These are phyloP conservation scores for Podospora pseudoanserina DNA, from an alignment of 495 filamentous ascomycete genomes.

Conservation along the genomic window DNA sequence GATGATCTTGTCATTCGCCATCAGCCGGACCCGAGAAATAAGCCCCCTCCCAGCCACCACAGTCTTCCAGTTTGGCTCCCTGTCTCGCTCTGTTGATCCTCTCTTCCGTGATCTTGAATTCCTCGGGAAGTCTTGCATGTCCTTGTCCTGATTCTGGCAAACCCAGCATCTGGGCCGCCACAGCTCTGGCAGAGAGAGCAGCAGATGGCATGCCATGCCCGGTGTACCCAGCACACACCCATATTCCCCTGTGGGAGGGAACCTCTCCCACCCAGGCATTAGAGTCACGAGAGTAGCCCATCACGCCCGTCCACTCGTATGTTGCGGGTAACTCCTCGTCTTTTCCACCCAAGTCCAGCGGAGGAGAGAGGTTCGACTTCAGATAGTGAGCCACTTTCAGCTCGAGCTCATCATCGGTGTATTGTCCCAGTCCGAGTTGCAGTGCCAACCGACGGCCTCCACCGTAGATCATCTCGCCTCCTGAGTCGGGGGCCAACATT, in stretches of 20 bases:
- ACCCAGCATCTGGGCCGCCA: conserved; percentile 58
- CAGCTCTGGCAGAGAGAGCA: conserved; percentile 63
- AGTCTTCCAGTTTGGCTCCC: not conserved
- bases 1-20: not conserved
- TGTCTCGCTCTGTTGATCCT: not conserved
- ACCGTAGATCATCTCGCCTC: conserved; percentile 58
- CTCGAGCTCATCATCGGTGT: conserved; percentile 56
- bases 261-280: conserved; percentile 66
- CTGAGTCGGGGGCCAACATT: conserved; percentile 7
- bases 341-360: conserved; percentile 21
- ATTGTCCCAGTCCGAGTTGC: conserved; percentile 51
- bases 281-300: conserved; percentile 70
- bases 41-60: not conserved
- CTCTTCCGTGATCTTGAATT: not conserved
- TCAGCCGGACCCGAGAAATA: not conserved
- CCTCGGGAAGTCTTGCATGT: not conserved
- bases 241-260: conserved; percentile 36
- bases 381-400: conserved; percentile 52
- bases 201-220: conserved; percentile 84
- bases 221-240: conserved; percentile 60
- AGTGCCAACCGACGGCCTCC: conserved; percentile 38
- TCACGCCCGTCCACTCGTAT: conserved; percentile 76
- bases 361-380: conserved; percentile 32
- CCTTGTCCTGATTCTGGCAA: not conserved
- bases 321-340: conserved; percentile 47